Evolutionary conservation across 1,284 basidiomycete genomes (phyloP).

Genomic region (Ceratobasidium sp.): DNA sequence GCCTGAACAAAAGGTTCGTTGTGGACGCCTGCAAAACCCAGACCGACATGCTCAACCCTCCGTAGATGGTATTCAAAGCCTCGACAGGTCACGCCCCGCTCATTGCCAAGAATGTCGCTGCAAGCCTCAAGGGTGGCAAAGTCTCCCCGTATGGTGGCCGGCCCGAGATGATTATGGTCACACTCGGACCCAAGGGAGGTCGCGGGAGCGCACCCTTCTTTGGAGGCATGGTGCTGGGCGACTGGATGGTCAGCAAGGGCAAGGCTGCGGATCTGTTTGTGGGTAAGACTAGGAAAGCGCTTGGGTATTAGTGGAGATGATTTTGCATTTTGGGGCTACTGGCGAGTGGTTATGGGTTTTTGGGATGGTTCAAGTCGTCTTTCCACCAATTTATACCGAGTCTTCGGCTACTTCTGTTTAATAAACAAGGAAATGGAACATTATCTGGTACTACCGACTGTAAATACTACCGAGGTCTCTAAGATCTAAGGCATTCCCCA

Average conservation of each 20-base stretch:
- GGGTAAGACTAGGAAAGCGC: conserved; percentile 23
- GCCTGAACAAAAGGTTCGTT: conserved; percentile 46
- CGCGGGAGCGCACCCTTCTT: conserved; percentile 25
- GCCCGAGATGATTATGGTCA: conserved; percentile 44
- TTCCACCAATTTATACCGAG: not conserved
- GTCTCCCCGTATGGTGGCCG: conserved; percentile 11
- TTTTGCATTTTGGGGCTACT: not conserved
- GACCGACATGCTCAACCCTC: not conserved
- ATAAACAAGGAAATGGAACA: not conserved
- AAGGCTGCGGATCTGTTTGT: conserved; percentile 47
- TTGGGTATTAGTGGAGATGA: conserved; percentile 27
- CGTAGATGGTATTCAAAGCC: conserved; percentile 44
- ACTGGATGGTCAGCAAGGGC: conserved; percentile 44
- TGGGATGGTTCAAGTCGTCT: not conserved
- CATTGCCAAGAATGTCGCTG: conserved; percentile 45
- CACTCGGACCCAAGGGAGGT: conserved; percentile 35
- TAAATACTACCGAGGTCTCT: too few species aligned
- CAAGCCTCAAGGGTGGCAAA: conserved; percentile 44
- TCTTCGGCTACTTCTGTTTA: not conserved
- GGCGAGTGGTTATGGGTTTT: not conserved
- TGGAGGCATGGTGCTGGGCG: conserved; percentile 46
- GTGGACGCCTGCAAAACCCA: not conserved
- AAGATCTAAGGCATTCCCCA: too few species aligned
- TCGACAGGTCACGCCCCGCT: conserved; percentile 33
- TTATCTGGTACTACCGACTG: not conserved